These are phyloP conservation scores for Saposhnikovia divaricata DNA, from an alignment of 129 eudicot genomes.

Conservation along the genomic window DNA sequence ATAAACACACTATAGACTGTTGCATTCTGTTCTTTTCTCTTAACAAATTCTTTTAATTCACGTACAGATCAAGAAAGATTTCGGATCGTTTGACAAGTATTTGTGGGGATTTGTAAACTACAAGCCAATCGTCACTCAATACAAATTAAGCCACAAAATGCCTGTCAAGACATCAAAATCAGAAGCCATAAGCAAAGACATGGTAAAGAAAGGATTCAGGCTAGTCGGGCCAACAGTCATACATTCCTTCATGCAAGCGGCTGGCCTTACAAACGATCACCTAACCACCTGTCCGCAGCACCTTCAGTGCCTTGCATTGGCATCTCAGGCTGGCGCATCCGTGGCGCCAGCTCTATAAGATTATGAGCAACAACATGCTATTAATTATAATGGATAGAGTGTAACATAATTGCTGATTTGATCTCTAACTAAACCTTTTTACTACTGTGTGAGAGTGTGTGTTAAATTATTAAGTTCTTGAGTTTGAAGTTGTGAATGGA, in stretches of 20 bases:
- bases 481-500: conserved; percentile 16
- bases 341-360: conserved; percentile 13
- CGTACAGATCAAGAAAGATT: conserved; percentile 50
- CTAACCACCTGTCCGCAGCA: conserved; percentile 62
- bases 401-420: conserved; percentile 18
- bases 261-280: conserved; percentile 90
- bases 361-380: not conserved
- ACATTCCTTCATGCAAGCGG: conserved; percentile 91
- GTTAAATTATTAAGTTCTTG: not conserved
- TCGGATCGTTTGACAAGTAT: conserved; percentile 75
- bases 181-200: conserved; percentile 86
- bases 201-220: conserved; percentile 80
- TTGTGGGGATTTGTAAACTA: conserved; percentile 84
- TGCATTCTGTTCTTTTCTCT: not conserved
- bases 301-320: conserved; percentile 36
- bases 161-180: conserved; percentile 93
- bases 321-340: conserved; percentile 18
- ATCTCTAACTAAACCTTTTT: conserved; percentile 41
- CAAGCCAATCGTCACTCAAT: conserved; percentile 61
- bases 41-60: not conserved
- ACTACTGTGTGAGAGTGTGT: conserved; percentile 23
- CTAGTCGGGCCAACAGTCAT: conserved; percentile 84
- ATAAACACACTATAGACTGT: not conserved
- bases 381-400: conserved; percentile 5
- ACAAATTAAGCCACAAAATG: conserved; percentile 61